Conservation (phyloP, 2,329 filamentous ascomycete species). For the Claviceps humidiphila region DNA sequence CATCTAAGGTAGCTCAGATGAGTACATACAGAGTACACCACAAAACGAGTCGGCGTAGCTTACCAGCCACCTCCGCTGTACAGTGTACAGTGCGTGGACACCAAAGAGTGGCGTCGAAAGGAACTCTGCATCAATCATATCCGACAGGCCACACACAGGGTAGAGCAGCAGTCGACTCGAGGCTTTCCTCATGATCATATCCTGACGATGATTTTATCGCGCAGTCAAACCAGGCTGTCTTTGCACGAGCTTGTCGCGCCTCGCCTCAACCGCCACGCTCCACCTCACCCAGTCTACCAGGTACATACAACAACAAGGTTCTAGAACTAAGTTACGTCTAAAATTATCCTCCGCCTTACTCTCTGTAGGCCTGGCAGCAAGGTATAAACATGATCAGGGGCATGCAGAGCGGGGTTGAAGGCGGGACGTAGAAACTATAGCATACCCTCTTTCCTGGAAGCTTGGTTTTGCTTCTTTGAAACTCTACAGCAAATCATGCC, state of each 20-base stretch:
- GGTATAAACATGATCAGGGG: constrained; percentile 26
- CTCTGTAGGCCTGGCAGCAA: constrained; percentile 41
- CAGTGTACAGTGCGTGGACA: no score
- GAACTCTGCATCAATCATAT: neutral
- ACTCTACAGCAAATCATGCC: neutral
- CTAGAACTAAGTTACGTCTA: no score
- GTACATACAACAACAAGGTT: constrained; percentile 14
- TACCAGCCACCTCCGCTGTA: no score
- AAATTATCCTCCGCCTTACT: constrained; percentile 29
- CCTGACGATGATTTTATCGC: constrained; percentile 22
- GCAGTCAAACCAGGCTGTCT: constrained; percentile 38
- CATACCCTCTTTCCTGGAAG: neutral
- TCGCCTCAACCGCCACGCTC: constrained; percentile 28
- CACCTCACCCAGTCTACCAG: constrained; percentile 35
- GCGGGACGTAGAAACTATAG: constrained; percentile 32
- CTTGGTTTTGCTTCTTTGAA: neutral
- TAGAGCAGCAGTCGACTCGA: constrained; percentile 12
- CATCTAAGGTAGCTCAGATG: no score
- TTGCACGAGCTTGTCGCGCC: constrained; percentile 35
- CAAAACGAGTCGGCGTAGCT: no score
- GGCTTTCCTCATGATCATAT: constrained; percentile 24
- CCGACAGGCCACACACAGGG: neutral
- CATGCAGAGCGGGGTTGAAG: constrained; percentile 42
- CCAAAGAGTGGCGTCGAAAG: no score
- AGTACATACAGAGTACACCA: no score